Base-by-base conservation (phyloP, 2,329 filamentous ascomycete species). In the Pleoardoris graminearum region DNA sequence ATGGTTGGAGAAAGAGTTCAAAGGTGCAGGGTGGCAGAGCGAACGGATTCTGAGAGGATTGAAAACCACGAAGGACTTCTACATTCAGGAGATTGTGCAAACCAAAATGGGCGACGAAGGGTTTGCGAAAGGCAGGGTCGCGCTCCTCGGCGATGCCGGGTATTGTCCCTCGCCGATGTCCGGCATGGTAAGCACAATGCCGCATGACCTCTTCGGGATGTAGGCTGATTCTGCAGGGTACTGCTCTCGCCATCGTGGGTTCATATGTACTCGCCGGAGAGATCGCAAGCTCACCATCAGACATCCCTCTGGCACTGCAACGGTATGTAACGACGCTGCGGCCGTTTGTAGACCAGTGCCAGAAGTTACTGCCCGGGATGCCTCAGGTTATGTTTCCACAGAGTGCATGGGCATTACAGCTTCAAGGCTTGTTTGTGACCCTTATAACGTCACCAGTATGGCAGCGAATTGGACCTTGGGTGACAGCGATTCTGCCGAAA, bases 1-100 rank as follows among this genome's bases (percentile, higher is more conserved):
- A 11, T 61, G 64, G 60, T 52, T 65, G 14, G 60, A 53, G 27
- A 57, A 55, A 3, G 55, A 63, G 5, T 77, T 74, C 32, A 51
- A 61, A 1, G 71, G 66, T n/a, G 71, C 68, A 0, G 76, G 76
- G 1, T 78, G 74, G 68, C 55, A 75, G 50, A 59, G 60, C 0
- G 63, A 72, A 2, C 66, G 73, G 0, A 62, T 76, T 2, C 42
- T 79, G 0, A 54, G 68, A 7, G 75, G 61, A 1, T 76, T 80
- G 74, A 60, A 70, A 23, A 62, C 60, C 1, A 61, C 71, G 0
- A 59, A 75, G 0, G 74, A 80, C 49, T 80, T 78, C 57, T 80
- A 80, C 60, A 75, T 73, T 52, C 70, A 77, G 25, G 69, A 75
- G 16, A 61, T 75, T n/a, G 72, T 67, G 5, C 71, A 76, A 41